Evolutionary conservation across 176 grass and related monocot species (phyloP), one percentile per base, ranked within the genome.

Genomic region (Triticum dicoccoides): DNA sequence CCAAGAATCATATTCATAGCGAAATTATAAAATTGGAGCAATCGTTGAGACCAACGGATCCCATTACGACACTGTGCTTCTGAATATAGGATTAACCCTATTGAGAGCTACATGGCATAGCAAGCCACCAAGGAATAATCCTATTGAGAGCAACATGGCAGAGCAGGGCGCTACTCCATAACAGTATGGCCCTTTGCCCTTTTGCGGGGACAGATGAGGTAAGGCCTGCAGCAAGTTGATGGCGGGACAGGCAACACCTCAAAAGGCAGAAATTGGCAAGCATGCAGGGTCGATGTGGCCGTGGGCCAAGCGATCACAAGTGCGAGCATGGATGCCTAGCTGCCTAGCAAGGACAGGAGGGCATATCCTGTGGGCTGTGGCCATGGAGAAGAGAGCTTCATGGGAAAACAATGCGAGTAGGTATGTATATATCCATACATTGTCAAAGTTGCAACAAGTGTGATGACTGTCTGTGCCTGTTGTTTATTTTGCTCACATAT

Each of bases 261-360:
- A 76, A 84, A 87, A 91, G 76, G 81, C 69, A 77, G 38, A 81
- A 69, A 63, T 91, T 81, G 89, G 39, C 76, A 62, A 67, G 81
- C 61, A 81, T 81, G 69, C 66, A 30, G 66, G 11, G 23, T 13
- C 41, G 0, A 52, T 73, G 82, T 62, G 39, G 80, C 65, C 3
- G 89, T 58, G 89, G 74, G 73, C 80, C 84, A 79, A 10, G 5
- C 18, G 2, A 83, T 65, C 21, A 71, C 72, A 51, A 25, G 38
- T 33, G 78, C 71, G 38, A 12, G 52, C 62, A 86, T 29, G 72
- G 30, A 45, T 61, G 77, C 17, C 21, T 80, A 5, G 56, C 56
- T 59, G 7, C 56, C 56, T 59, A 59, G 56, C 33, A 18, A 51
- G 54, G 58, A 65, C 58, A 65, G 6, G 71, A 5, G 5, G 23